Conservation (phyloP, 345 rosid species). For the Capsella bursapastoris region DNA sequence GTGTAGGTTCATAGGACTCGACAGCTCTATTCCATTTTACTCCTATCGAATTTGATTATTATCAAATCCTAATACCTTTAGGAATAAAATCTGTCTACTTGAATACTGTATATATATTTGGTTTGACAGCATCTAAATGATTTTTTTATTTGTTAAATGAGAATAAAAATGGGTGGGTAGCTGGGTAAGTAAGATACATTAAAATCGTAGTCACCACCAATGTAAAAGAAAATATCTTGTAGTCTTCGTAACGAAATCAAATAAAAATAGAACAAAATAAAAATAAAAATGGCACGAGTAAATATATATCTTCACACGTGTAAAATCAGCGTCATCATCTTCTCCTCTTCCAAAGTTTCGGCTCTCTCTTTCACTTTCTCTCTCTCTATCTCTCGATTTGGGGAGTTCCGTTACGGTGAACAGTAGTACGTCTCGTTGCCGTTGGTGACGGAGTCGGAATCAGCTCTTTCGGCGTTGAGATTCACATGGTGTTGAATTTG, state of each 20-base stretch:
- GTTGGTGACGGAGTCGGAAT: constrained; percentile 25
- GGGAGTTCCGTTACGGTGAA: constrained; percentile 35
- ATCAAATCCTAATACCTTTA: too few species aligned
- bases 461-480: background rate
- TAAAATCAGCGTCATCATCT: constrained; percentile 43
- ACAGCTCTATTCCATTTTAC: constrained; percentile 14
- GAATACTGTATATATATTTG: too few species aligned
- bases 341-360: constrained; percentile 44
- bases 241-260: constrained; percentile 18
- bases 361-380: constrained; percentile 9
- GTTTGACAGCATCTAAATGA: background rate
- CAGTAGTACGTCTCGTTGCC: constrained; percentile 14
- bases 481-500: constrained; percentile 1
- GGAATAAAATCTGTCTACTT: background rate
- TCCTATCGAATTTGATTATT: background rate
- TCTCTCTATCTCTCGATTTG: constrained; percentile 30
- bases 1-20: constrained; percentile 24
- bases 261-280: background rate
- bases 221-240: background rate
- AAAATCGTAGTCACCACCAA: background rate
- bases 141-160: too few species aligned
- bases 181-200: too few species aligned
- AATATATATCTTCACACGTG: constrained; percentile 20
- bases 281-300: constrained; percentile 15
- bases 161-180: background rate